Evolutionary conservation across 2,329 filamentous ascomycete genomes (phyloP).

Genomic region (Penicillium capsulatum): DNA sequence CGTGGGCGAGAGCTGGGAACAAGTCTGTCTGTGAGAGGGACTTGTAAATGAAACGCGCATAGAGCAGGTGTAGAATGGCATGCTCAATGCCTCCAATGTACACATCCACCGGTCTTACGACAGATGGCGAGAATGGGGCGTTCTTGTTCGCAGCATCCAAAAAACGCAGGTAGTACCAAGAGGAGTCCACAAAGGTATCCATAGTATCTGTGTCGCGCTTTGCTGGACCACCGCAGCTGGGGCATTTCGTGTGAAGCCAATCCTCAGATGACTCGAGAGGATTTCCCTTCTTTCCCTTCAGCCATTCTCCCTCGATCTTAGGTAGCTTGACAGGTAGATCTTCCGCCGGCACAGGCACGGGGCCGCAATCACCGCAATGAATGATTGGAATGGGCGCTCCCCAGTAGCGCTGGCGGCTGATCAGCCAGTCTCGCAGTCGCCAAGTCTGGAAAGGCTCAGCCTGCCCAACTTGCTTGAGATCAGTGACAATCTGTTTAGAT

Average conservation of each 20-base stretch:
- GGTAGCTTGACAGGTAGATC: constrained; percentile 76
- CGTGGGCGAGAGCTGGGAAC: constrained; percentile 37
- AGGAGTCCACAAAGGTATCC: constrained; percentile 95
- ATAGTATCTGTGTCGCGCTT: constrained; percentile 88
- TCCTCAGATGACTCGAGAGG: constrained; percentile 67
- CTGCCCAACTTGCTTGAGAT: constrained; percentile 49
- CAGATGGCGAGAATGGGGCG: constrained; percentile 56
- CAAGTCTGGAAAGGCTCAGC: constrained; percentile 66
- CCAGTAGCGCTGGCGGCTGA: constrained; percentile 92
- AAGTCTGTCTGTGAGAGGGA: constrained; percentile 60
- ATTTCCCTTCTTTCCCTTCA: constrained; percentile 67
- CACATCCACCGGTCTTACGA: constrained; percentile 70
- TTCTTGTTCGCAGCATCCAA: constrained; percentile 63
- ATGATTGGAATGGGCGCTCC: constrained; percentile 85
- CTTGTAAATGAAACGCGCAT: constrained; percentile 86
- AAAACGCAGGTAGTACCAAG: constrained; percentile 87
- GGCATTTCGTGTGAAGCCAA: constrained; percentile 73
- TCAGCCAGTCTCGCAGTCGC: constrained; percentile 82
- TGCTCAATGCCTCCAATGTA: constrained; percentile 89
- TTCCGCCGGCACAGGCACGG: constrained; percentile 70
- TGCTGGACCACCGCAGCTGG: constrained; percentile 63
- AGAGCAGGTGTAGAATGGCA: constrained; percentile 83
- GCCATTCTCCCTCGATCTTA: constrained; percentile 63
- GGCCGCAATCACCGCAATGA: constrained; percentile 71
- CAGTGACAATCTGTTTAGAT: constrained; percentile 55